Evolutionary conservation across 176 grass and related monocot genomes (phyloP).

Genomic region (Musa troglodytarum): DNA sequence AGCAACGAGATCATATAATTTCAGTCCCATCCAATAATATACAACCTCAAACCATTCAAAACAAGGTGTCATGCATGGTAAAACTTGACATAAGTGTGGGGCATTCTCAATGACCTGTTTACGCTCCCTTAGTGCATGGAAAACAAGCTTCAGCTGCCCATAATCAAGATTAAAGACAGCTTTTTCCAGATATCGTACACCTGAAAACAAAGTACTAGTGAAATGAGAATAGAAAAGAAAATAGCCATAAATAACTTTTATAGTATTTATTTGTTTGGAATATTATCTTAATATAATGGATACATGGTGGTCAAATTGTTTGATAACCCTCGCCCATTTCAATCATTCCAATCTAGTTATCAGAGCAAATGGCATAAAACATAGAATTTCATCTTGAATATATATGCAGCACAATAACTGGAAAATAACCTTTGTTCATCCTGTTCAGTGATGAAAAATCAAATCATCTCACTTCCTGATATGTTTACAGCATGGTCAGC

Average conservation of each 20-base stretch:
- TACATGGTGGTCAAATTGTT: not conserved
- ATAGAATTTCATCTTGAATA: not conserved
- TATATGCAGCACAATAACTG: not conserved
- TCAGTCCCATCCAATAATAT: conserved; percentile 90
- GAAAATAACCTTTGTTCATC: not conserved
- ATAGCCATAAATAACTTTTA: not conserved
- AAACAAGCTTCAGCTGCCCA: conserved; percentile 85
- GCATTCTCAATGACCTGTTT: conserved; percentile 92
- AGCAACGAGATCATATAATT: conserved; percentile 88
- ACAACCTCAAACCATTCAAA: conserved; percentile 96
- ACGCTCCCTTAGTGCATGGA: conserved; percentile 84
- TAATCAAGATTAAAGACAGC: conserved; percentile 96
- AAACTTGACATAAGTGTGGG: conserved; percentile 78
- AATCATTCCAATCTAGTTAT: not conserved
- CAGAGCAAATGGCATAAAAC: not conserved
- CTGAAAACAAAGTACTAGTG: conserved; percentile 24
- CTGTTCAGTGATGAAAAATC: not conserved
- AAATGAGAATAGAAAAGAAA: not conserved
- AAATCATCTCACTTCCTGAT: not conserved
- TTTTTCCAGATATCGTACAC: conserved; percentile 93
- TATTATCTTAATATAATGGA: not conserved
- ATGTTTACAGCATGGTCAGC: too few relatives aligned
- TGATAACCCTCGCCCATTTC: not conserved
- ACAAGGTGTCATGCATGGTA: conserved; percentile 97
- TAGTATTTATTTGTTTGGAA: too few relatives aligned